These are phyloP conservation scores for Apium graveolens DNA, from an alignment of 129 eudicot species.

Conservation along the genomic window DNA sequence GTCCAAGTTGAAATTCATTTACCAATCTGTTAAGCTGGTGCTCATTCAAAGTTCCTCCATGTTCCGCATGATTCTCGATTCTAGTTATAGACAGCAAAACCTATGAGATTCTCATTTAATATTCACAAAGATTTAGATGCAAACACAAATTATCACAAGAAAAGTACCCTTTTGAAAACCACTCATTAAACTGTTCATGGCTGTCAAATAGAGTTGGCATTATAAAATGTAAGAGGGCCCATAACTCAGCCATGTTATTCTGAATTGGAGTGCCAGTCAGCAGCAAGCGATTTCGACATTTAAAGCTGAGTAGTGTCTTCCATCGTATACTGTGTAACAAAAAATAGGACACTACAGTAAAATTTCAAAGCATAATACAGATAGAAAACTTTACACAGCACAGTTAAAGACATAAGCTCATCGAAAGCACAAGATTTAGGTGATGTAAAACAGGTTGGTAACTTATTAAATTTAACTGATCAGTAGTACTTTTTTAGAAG, in stretches of 20 bases:
- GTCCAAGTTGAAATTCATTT: slow-evolving; percentile 17
- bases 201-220: slow-evolving; percentile 98
- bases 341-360: slow-evolving; percentile 19
- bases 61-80: slow-evolving; percentile 98
- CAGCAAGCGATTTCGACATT: slow-evolving; percentile 97
- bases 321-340: slow-evolving; percentile 78
- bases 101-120: slow-evolving; percentile 2
- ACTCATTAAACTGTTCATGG: slow-evolving; percentile 93
- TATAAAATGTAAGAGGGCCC: slow-evolving; percentile 97
- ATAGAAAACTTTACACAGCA: not conserved
- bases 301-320: slow-evolving; percentile 96
- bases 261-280: slow-evolving; percentile 97
- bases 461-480: not conserved
- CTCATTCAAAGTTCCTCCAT: slow-evolving; percentile 96
- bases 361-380: not conserved
- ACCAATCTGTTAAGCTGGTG: slow-evolving; percentile 98
- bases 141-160: not conserved
- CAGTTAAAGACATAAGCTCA: not conserved
- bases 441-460: not conserved
- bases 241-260: slow-evolving; percentile 98
- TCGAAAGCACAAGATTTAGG: not conserved
- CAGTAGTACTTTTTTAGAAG: not conserved
- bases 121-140: not conserved
- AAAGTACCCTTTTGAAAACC: slow-evolving; percentile 98
- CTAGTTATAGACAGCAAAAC: slow-evolving; percentile 31